Base-by-base conservation (phyloP, 1,284 basidiomycete genomes). In the Sporisorium iseilematis-ciliati region DNA sequence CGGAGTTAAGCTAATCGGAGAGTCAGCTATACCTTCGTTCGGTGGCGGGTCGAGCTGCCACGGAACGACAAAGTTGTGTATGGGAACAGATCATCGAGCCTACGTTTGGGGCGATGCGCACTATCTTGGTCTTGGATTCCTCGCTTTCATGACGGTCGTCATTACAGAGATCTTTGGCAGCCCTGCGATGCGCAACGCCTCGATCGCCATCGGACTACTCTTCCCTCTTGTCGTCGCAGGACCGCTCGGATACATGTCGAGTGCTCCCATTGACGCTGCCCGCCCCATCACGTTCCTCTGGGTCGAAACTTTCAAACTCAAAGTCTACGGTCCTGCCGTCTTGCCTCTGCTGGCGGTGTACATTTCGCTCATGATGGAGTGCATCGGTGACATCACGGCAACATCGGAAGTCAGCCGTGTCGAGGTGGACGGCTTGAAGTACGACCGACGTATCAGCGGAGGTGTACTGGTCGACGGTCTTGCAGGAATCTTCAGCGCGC, bases 361-460 rank as follows among this genome's bases (percentile, higher is more conserved):
- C 83, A 87, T 82, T 21, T 61, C 61, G 29, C 65, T 80, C 18
- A 90, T 91, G 2, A 92, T 93, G 91, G 93, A 94, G 85, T 91
- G 92, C 4, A 93, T 93, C 53, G 93, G 93, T 1, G 93, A 94
- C 79, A 91, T 94, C 76, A 93, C 93, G 0, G 92, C 93, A 0
- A 91, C 91, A 4, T 90, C 91, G 1, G 93, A 95, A 83, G 92
- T 93, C 3, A 93, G 92, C 2, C 89, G 90, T 11, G 88, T 92
- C 40, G 78, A 78, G 21, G 84, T 85, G 33, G 66, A 70, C 14
- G 83, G 83, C 3, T 45, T 68, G 6, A 60, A 73, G 3, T 94
- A 93, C 84, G 92, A 94, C 83, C 89, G 89, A 1, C 88, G 93
- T 8, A 91, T 94, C 46, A 92, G 93, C 85, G 92, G 93, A n/a